phyloP scores from a whole-genome alignment of 2,329 filamentous ascomycete species.

The Tolypocladium tundrense region DNA sequence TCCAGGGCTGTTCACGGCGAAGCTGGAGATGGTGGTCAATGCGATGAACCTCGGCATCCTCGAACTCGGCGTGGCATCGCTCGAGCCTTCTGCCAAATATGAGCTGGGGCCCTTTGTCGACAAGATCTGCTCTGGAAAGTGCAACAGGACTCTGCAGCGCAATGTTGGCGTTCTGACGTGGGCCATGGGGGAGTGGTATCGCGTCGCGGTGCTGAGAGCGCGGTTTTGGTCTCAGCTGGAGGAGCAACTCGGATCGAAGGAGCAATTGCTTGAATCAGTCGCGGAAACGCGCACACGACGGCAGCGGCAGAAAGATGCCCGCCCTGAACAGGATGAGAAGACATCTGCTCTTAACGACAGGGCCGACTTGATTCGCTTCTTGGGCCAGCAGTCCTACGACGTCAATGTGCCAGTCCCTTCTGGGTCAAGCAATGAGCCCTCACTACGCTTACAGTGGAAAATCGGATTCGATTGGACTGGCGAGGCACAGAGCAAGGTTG shows the following conservation, averaged over 20 bases:
- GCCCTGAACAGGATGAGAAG: conserved; percentile 11
- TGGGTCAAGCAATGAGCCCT: conserved; percentile 23
- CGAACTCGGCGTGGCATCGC: conserved; percentile 38
- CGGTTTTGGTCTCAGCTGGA: conserved; percentile 51
- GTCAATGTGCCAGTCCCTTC: conserved; percentile 26
- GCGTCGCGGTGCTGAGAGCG: conserved; percentile 48
- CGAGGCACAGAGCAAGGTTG: conserved; percentile 51
- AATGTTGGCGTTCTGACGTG: conserved; percentile 53
- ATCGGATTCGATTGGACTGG: conserved; percentile 65
- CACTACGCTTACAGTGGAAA: conserved; percentile 49
- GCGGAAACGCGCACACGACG: conserved; percentile 12
- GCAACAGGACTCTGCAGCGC: conserved; percentile 34
- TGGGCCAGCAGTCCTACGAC: conserved; percentile 41
- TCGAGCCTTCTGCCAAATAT: conserved; percentile 47
- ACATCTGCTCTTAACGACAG: conserved; percentile 6
- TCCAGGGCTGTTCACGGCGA: conserved; percentile 45
- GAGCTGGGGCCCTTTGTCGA: conserved; percentile 48
- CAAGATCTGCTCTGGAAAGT: conserved; percentile 25
- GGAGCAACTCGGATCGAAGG: conserved; percentile 28
- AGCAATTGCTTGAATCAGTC: conserved; percentile 13
- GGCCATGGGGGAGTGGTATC: conserved; percentile 60
- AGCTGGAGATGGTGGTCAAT: conserved; percentile 48
- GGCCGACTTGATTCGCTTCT: conserved; percentile 39
- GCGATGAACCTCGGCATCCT: conserved; percentile 39
- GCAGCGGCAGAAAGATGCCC: conserved; percentile 11